These are phyloP conservation scores for Turritis glabra DNA, from an alignment of 345 rosid genomes.

Conservation along the genomic window DNA sequence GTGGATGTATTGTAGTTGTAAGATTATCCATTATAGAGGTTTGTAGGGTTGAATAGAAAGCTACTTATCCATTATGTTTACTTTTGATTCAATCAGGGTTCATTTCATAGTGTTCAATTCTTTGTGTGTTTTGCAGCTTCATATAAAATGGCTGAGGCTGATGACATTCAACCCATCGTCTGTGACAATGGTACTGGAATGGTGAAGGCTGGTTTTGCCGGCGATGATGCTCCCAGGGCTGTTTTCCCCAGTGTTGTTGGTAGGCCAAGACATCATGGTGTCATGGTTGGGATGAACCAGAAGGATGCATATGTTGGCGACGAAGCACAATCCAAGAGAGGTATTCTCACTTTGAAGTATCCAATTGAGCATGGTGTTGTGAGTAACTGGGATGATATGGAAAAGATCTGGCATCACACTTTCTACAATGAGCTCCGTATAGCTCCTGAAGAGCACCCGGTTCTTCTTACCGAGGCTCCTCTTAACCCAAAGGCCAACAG, in stretches of 20 bases:
- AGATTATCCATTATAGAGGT: background rate
- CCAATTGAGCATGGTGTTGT: conserved; percentile 71
- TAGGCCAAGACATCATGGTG: conserved; percentile 66
- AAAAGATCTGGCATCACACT: conserved; percentile 70
- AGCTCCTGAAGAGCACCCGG: conserved; percentile 64
- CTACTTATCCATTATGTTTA: background rate
- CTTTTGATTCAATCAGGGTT: background rate
- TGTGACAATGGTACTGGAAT: conserved; percentile 51
- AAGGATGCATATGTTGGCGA: conserved; percentile 68
- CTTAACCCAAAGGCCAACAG: conserved; percentile 66
- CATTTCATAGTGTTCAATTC: background rate
- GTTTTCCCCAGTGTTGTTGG: conserved; percentile 72
- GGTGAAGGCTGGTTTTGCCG: conserved; percentile 62
- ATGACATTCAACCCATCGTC: conserved; percentile 47
- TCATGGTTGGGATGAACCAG: conserved; percentile 72
- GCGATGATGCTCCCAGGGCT: conserved; percentile 68
- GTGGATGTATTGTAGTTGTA: conserved; percentile 16
- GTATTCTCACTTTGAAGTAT: conserved; percentile 64
- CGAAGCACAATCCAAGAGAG: conserved; percentile 70
- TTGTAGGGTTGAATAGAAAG: background rate
- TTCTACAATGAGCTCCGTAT: conserved; percentile 65
- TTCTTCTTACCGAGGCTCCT: conserved; percentile 65
- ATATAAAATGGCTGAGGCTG: conserved; percentile 45
- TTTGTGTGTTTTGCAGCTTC: conserved; percentile 24
- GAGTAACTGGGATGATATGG: conserved; percentile 76